These are phyloP conservation scores for Russula abietina DNA, from an alignment of 768 basidiomycete species.

Conservation along the genomic window DNA sequence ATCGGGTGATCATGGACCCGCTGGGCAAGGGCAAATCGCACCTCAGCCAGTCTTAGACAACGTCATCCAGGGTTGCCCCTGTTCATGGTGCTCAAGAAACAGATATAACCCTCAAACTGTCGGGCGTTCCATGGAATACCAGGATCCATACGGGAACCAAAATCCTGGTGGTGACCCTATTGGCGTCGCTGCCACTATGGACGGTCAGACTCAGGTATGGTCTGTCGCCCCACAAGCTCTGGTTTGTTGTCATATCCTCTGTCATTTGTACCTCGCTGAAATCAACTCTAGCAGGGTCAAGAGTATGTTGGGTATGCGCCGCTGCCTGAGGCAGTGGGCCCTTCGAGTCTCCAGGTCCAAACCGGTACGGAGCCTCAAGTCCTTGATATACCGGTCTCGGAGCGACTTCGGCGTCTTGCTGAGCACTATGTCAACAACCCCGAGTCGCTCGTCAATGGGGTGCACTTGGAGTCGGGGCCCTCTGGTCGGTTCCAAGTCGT, in stretches of 20 bases:
- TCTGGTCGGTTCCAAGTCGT: not conserved
- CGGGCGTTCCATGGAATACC: not conserved
- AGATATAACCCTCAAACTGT: not conserved
- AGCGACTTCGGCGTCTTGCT: constrained; percentile 1
- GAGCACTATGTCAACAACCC: constrained; percentile 2
- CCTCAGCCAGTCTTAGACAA: no score
- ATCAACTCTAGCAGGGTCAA: not conserved
- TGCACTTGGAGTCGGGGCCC: not conserved
- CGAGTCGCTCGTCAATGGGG: not conserved
- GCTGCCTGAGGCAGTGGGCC: not conserved
- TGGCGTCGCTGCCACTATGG: not conserved
- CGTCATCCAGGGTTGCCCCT: not conserved
- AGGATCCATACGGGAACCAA: not conserved
- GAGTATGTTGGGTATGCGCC: not conserved
- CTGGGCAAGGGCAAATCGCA: no score
- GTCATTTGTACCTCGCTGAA: not conserved
- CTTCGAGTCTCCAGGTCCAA: not conserved
- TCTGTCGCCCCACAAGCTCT: not conserved
- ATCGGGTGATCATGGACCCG: no score
- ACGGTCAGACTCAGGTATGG: not conserved
- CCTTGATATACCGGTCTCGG: not conserved
- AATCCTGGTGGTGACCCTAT: no score
- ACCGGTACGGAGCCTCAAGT: no score
- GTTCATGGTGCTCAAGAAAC: not conserved
- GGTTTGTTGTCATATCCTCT: not conserved